phyloP scores from a whole-genome alignment of 2,329 filamentous ascomycete species.

The Nothopassalora personata region DNA sequence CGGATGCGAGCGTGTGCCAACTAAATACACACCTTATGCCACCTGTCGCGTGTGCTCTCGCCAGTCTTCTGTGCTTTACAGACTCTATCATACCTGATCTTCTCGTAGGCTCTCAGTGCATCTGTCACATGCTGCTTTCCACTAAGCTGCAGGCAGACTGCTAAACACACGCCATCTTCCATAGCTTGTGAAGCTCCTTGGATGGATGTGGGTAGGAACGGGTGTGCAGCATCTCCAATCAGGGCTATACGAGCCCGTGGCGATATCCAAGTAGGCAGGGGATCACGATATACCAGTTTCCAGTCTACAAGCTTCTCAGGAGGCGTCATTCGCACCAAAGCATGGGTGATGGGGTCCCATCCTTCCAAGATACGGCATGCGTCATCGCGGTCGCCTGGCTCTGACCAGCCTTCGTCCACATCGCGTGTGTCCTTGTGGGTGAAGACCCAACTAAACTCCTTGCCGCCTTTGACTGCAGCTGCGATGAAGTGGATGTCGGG shows the following conservation, averaged over 20 bases:
- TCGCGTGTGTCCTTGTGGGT: slow-evolving; percentile 47
- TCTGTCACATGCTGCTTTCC: slow-evolving; percentile 36
- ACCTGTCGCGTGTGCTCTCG: slow-evolving; percentile 31
- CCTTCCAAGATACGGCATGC: slow-evolving; percentile 41
- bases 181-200: slow-evolving; percentile 52
- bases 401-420: slow-evolving; percentile 46
- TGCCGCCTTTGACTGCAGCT: slow-evolving; percentile 49
- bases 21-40: slow-evolving; percentile 37
- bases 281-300: slow-evolving; percentile 54
- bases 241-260: slow-evolving; percentile 47
- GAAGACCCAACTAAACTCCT: slow-evolving; percentile 52
- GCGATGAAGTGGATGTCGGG: slow-evolving; percentile 51
- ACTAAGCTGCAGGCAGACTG: slow-evolving; percentile 42
- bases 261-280: slow-evolving; percentile 51
- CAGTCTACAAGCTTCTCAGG: slow-evolving; percentile 42
- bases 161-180: slow-evolving; percentile 48
- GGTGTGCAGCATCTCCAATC: slow-evolving; percentile 51
- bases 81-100: slow-evolving; percentile 25
- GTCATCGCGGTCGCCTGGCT: slow-evolving; percentile 38
- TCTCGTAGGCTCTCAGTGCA: slow-evolving; percentile 22
- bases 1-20: neutral
- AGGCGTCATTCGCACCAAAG: slow-evolving; percentile 41
- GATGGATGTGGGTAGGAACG: slow-evolving; percentile 50
- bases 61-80: slow-evolving; percentile 15
- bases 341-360: slow-evolving; percentile 44